Evolutionary conservation across 2,329 filamentous ascomycete genomes (phyloP), one percentile per base, ranked within the genome.

Genomic region (Fusarium domesticum): DNA sequence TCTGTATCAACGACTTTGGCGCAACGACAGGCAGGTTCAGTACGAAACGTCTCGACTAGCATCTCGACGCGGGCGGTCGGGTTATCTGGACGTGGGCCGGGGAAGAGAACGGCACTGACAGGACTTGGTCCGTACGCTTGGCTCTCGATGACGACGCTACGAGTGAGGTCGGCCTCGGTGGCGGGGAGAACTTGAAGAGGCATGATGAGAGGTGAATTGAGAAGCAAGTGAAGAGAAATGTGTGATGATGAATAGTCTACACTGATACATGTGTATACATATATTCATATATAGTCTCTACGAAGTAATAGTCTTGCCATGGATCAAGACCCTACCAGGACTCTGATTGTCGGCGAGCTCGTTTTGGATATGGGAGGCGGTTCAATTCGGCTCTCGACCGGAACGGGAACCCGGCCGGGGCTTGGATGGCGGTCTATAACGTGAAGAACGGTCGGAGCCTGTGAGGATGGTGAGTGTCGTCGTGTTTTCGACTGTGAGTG

Each of bases 101-200:
- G 62, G 38, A 63, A 68, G 1, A 75, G 59, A 15, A 67, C 51
- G 2, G 38, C 14, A 37, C 54, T 62, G 39, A 67, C 53, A 10
- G 62, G 51, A 32, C 59, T 66, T 7, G 58, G 53, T 1, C 55
- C 60, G 45, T 70, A 71, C 15, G 71, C 71, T 4, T 47, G 54
- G 14, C 37, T 48, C 53, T 73, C 70, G 34, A 73, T 69, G 37
- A 64, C 56, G 15, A 62, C 61, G 25, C 62, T 56, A 19, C 66
- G 67, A 19, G 43, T 41, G 16, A 65, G 64, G 53, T 73, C 71
- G 30, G 59, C 59, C 33, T 61, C 63, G 6, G 51, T 63, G 15
- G 68, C 67, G 17, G 57, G 54, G 7, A 62, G 54, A 12, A 71
- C 51, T 54, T 64, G 49, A 18, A 74, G 67, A 34, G 65, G 61